Base-by-base conservation (phyloP, 2,329 filamentous ascomycete species). In the Tricladium varicosporioides region DNA sequence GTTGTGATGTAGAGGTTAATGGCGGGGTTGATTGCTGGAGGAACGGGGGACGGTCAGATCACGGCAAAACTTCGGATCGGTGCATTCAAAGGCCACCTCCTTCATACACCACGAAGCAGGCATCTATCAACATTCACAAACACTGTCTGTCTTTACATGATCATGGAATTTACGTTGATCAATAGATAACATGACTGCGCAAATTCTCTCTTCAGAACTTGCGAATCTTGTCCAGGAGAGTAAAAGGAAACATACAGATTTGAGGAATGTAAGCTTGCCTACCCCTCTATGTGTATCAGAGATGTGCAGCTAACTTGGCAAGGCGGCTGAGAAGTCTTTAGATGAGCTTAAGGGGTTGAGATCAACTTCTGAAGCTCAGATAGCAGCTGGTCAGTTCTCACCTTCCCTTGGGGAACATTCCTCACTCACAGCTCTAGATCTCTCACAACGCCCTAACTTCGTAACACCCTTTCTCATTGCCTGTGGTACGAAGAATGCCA, bases 401-500 rank as follows among this genome's bases (percentile, higher is more conserved):
- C 42, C 32, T 16, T 49, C 32, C 48, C 27, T 31, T 14, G 54
- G 18, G 32, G 44, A 59, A 56, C 16, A 46, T 11, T 14, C 40
- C 54, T 62, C 45, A 57, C 44, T 43, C 13, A 31, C 31, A 60
- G 14, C 14, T 5, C 4, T 52, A 96, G 94, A 97, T 75, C 83
- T 99, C 59, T 85, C 87, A 54, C 86, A 91, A 68, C 87, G 86
- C 64, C 81, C 88, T 57, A 86, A 88, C 69, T 97, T 99, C 74
- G 87, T 93, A 58, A 92, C 93, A 64, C 94, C 94, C 1, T 97
- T 99, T 70, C 83, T 99, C 61, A 87, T 97, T 70, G 93, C 94
- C 22, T 99, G 94, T 70, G 84, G 86, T 51, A 94, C 92, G 61
- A 91, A 88, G 65, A 96, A 96, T 81, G 82, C 87, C 61, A 97